A percentile compares a stretch with the other conserved stretches of the same genome.
Conservation (phyloP, 257 asterid genomes). For the Solanum dulcamara region DNA sequence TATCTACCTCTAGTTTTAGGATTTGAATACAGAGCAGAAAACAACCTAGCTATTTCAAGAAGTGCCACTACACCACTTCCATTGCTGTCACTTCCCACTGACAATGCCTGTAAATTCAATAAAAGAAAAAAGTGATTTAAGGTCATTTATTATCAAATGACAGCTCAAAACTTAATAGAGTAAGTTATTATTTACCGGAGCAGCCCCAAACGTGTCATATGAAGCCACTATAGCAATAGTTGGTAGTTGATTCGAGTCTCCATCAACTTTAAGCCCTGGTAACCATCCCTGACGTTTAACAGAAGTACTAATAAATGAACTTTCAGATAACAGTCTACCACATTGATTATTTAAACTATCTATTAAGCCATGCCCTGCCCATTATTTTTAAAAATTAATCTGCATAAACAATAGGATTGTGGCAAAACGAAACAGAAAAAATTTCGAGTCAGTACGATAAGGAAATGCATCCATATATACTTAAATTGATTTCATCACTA, state of each 20-base stretch:
- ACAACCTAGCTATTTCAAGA: constrained; percentile 84
- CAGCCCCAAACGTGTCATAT: constrained; percentile 97
- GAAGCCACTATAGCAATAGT: constrained; percentile 97
- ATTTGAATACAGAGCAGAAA: constrained; percentile 74
- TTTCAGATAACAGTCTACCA: neutral
- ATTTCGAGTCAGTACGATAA: neutral
- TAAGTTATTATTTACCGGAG: constrained; percentile 47
- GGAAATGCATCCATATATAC: neutral
- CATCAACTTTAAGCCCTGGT: constrained; percentile 82
- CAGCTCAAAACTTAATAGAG: neutral
- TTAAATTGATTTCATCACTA: neutral
- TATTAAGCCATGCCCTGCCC: neutral
- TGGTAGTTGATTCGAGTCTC: constrained; percentile 68
- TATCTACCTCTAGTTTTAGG: constrained; percentile 87
- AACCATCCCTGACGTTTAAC: constrained; percentile 72
- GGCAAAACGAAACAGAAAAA: neutral
- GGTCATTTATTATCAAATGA: neutral
- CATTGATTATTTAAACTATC: neutral
- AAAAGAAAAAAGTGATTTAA: neutral
- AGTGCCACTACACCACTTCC: constrained; percentile 94
- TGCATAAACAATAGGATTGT: neutral
- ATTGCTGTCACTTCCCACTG: constrained; percentile 93
- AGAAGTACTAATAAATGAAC: neutral
- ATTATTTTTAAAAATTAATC: neutral
- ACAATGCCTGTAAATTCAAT: constrained; percentile 37